These are phyloP conservation scores for Lasiosphaeria ovina DNA, from an alignment of 495 filamentous ascomycete species.

Conservation along the genomic window DNA sequence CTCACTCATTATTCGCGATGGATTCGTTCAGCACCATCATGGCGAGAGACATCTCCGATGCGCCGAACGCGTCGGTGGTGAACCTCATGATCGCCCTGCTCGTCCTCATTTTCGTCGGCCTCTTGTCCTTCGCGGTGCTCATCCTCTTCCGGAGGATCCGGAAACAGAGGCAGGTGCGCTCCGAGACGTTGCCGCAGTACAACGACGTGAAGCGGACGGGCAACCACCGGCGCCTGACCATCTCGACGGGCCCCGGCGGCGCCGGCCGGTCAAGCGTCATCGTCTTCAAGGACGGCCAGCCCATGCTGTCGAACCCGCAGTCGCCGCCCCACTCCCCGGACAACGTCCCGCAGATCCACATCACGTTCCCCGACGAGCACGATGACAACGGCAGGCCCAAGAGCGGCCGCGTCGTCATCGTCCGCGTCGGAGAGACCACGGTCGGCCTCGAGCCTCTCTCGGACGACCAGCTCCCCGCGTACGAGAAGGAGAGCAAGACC, in stretches of 20 bases:
- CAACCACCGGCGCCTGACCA: conserved; percentile 48
- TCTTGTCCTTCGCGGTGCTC: conserved; percentile 64
- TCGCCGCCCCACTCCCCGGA: conserved; percentile 75
- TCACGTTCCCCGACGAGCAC: conserved; percentile 95
- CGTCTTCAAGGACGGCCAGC: conserved; percentile 68
- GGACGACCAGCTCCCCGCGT: conserved; percentile 81
- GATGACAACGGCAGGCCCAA: conserved; percentile 82
- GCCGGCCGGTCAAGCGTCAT: conserved; percentile 71
- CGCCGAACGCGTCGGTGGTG: conserved; percentile 51
- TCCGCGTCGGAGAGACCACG: conserved; percentile 82
- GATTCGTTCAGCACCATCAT: conserved; percentile 49
- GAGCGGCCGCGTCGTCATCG: conserved; percentile 86
- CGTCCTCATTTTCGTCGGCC: conserved; percentile 66
- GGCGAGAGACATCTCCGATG: conserved; percentile 48
- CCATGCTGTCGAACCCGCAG: conserved; percentile 69
- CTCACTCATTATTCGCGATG: conserved; percentile 39
- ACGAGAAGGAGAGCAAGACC: conserved; percentile 69
- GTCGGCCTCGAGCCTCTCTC: conserved; percentile 84
- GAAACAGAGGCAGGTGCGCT: conserved; percentile 46
- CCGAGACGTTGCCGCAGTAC: conserved; percentile 58
- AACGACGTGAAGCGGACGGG: conserved; percentile 40
- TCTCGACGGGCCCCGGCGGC: conserved; percentile 60
- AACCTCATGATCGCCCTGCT: conserved; percentile 78
- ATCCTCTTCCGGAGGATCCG: conserved; percentile 64
- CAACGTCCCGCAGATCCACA: conserved; percentile 88